Evolutionary conservation across 352 stramenopile species (phyloP), one percentile per base, ranked within the genome.

Genomic region (Achlya hypogyna): DNA sequence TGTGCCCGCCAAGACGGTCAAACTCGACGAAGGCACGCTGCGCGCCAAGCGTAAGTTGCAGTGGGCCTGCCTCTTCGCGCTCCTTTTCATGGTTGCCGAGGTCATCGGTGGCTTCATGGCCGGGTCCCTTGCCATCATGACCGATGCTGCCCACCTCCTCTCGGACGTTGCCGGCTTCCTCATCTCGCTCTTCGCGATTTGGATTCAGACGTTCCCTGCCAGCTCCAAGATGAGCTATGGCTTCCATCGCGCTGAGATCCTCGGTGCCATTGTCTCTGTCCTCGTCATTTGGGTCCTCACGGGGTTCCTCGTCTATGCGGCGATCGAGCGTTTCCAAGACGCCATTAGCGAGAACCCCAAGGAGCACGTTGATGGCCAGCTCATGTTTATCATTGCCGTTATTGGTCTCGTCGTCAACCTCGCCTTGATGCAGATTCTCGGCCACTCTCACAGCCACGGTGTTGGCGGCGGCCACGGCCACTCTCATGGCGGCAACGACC

Each of bases 341-440:
- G 88, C 79, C 42, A 74, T 97, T 20, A 31, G 86, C 54, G 81
- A 82, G 6, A 72, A 95, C 75, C 78, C 84, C 12, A 73, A 79
- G 47, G 89, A 95, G 70, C 69, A 72, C 56, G 95, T 99, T 0
- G 87, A 99, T 73, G 97, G 97, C 74, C 92, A 91, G 66, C 71
- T 99, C 67, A 99, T 99, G 97, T 96, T 96, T 72, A 88, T 95
- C 25, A 89, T 99, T 59, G 95, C 96, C 1, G 80, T 78, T 62
- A 93, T 99, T 71, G 96, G 96, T 0, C 86, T 99, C 10, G 63
- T 98, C 32, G 91, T 99, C 25, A 99, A 99, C 79, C 63, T 99
- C 35, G 84, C 90, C 25, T 75, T 99, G 42, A 97, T 96, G 70
- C 82, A 92, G 67, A 96, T 98, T 53, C 72, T 98, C 38, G 90